phyloP scores from a whole-genome alignment of 352 stramenopile species.

The Phytopythium sindhum region DNA sequence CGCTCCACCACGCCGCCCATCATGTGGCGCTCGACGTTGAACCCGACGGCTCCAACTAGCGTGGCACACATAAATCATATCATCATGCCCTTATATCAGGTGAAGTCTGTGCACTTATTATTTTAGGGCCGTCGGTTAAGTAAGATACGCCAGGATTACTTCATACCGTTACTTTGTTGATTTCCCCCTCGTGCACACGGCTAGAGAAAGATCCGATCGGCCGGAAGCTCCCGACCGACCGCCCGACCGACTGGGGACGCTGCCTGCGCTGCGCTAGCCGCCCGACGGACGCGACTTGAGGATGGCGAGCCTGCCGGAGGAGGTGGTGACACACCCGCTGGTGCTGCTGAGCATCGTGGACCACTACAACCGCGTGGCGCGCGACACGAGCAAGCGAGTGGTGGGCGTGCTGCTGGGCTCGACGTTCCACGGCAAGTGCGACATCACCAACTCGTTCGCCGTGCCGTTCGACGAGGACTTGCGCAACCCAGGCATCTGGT shows the following conservation, averaged over 20 bases:
- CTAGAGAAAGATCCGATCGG: too few species aligned
- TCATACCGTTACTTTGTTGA: too few species aligned
- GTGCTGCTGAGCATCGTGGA: constrained; percentile 98
- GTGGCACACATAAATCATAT: not conserved
- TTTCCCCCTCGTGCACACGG: too few species aligned
- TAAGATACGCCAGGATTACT: too few species aligned
- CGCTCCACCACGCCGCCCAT: not conserved
- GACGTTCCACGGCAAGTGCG: constrained; percentile 92
- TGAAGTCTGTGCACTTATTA: not conserved
- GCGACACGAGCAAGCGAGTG: constrained; percentile 98
- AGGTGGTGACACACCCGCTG: constrained; percentile 98
- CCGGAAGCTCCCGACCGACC: too few species aligned
- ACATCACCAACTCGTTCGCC: constrained; percentile 93
- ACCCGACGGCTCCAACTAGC: not conserved
- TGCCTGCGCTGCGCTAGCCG: not conserved
- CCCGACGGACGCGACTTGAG: not conserved
- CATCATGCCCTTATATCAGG: too few species aligned
- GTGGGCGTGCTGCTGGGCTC: constrained; percentile 97
- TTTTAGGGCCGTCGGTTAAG: too few species aligned
- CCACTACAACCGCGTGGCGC: constrained; percentile 99
- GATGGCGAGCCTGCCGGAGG: constrained; percentile 65
- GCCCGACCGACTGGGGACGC: too few species aligned
- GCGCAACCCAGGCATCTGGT: constrained; percentile 97
- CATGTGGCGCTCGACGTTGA: not conserved
- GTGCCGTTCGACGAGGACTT: constrained; percentile 99